Percentiles rank a stretch among this genome's conserved stretches.
Evolutionary conservation across 345 rosid genomes (phyloP).

Genomic region (Syzygium aqueum): DNA sequence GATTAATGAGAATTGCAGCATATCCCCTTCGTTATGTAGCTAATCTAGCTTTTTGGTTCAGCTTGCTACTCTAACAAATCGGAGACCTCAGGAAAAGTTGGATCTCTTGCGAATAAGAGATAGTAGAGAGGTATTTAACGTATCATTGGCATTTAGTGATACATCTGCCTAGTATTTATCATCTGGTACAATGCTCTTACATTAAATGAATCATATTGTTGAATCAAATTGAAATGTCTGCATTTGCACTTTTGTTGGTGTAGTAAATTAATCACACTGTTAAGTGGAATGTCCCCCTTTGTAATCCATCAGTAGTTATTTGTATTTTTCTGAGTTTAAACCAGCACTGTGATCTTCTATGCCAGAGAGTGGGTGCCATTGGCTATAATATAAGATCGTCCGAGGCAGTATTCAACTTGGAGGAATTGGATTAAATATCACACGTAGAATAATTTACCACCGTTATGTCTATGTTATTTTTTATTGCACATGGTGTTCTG

Average conservation of each 20-base stretch:
- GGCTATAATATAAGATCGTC: neutral
- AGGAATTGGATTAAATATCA: neutral
- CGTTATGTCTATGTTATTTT: neutral
- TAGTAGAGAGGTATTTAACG: slow-evolving; percentile 63
- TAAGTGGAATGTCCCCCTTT: neutral
- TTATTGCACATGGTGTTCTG: neutral
- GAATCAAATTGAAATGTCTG: neutral
- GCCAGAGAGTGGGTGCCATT: neutral
- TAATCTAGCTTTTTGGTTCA: slow-evolving; percentile 13
- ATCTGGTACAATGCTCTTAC: neutral
- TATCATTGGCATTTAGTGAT: neutral
- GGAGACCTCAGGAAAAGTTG: slow-evolving; percentile 76
- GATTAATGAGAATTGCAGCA: neutral
- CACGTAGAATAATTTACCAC: neutral
- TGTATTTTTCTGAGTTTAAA: neutral
- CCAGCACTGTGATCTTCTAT: neutral
- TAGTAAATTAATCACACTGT: neutral
- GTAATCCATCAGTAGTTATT: neutral
- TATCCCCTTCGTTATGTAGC: neutral
- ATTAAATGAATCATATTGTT: neutral
- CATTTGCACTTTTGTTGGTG: neutral
- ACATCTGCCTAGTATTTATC: neutral
- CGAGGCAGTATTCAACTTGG: neutral
- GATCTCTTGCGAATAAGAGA: slow-evolving; percentile 75
- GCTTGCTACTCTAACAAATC: slow-evolving; percentile 71